These are phyloP conservation scores for Metarhizium sp. DNA, from an alignment of 2,329 filamentous ascomycete genomes.

Conservation along the genomic window DNA sequence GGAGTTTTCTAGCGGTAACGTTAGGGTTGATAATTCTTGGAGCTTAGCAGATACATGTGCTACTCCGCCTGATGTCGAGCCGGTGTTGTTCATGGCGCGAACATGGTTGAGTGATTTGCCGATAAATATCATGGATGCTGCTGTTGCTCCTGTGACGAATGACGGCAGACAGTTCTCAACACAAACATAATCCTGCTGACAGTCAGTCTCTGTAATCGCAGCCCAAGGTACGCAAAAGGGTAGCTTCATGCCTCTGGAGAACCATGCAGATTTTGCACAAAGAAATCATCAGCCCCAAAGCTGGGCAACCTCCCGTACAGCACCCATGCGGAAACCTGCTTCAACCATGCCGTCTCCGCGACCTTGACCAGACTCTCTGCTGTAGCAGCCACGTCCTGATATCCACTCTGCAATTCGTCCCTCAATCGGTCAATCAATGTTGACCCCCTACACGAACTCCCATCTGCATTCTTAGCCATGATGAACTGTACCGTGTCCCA, in stretches of 20 bases:
- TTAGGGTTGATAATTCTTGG: constrained; percentile 55
- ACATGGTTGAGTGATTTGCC: constrained; percentile 85
- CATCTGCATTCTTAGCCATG: constrained; percentile 27
- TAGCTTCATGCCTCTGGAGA: constrained; percentile 27
- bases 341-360: constrained; percentile 85
- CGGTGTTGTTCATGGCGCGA: constrained; percentile 41
- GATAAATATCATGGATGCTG: constrained; percentile 80
- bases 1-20: constrained; percentile 63
- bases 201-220: background rate
- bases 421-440: constrained; percentile 69
- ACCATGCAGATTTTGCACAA: constrained; percentile 50
- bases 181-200: constrained; percentile 45
- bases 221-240: background rate
- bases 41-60: constrained; percentile 61
- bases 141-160: constrained; percentile 67
- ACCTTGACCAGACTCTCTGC: constrained; percentile 63
- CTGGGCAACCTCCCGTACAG: constrained; percentile 76
- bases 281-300: constrained; percentile 78
- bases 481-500: constrained; percentile 67
- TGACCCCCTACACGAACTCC: constrained; percentile 51
- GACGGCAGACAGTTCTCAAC: constrained; percentile 58
- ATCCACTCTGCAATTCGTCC: constrained; percentile 74
- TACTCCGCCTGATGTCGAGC: constrained; percentile 38
- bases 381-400: constrained; percentile 72
- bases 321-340: constrained; percentile 83